phyloP scores from a whole-genome alignment of 805 yeast genomes.

The Sporopachydermia quercuum region DNA sequence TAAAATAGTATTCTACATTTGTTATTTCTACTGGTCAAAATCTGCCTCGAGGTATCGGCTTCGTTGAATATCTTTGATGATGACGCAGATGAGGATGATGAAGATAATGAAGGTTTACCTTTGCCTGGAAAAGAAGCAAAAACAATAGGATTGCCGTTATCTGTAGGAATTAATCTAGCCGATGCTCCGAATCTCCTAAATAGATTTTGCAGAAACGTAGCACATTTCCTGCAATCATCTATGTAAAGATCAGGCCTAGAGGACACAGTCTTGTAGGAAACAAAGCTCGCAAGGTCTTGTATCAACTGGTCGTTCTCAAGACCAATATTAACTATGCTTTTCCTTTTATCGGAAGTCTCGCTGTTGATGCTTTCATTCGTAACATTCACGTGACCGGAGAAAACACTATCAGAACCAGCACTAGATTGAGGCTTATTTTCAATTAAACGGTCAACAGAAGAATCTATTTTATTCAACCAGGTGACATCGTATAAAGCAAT shows the following conservation, averaged over 20 bases:
- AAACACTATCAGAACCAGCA: no score
- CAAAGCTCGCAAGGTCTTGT: slow-evolving; percentile 41
- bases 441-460: not conserved
- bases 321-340: slow-evolving; percentile 9
- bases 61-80: slow-evolving; percentile 3
- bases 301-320: slow-evolving; percentile 50
- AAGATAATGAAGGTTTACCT: slow-evolving; percentile 16
- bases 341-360: slow-evolving; percentile 1
- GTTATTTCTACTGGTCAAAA: slow-evolving; percentile 4
- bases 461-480: slow-evolving; percentile 2
- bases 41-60: slow-evolving; percentile 1
- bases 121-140: slow-evolving; percentile 49
- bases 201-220: slow-evolving; percentile 50
- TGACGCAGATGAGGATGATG: slow-evolving; percentile 1
- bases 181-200: slow-evolving; percentile 50
- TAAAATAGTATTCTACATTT: slow-evolving; percentile 61
- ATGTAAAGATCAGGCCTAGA: slow-evolving; percentile 51
- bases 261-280: slow-evolving; percentile 66
- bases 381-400: not conserved
- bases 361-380: not conserved
- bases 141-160: slow-evolving; percentile 74
- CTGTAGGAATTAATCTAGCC: slow-evolving; percentile 55
- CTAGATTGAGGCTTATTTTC: not conserved
- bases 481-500: slow-evolving; percentile 23
- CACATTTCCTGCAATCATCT: slow-evolving; percentile 78